These are phyloP conservation scores for Withania somnifera DNA, from an alignment of 305 asterid genomes.

Conservation along the genomic window DNA sequence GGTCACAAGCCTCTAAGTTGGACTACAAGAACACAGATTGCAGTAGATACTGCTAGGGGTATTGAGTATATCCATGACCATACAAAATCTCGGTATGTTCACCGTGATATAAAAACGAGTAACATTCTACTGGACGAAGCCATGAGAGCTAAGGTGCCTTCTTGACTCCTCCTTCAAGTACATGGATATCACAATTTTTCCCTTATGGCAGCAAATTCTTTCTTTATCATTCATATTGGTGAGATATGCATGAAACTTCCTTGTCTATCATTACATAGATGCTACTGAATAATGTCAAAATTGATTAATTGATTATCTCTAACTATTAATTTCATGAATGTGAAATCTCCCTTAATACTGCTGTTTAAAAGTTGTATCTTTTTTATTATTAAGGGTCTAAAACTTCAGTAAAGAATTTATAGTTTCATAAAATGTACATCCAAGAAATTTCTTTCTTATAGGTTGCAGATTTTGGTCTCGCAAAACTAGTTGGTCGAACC, in stretches of 20 bases:
- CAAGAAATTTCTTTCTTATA: constrained; percentile 7
- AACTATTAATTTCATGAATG: no score
- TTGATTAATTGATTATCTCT: no score
- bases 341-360: not conserved
- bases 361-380: not conserved
- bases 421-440: not conserved
- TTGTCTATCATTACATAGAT: not conserved
- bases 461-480: constrained; percentile 92
- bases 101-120: constrained; percentile 76
- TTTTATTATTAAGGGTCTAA: not conserved
- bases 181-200: not conserved
- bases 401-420: not conserved
- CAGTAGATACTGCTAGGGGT: constrained; percentile 76
- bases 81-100: constrained; percentile 74
- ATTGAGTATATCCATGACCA: constrained; percentile 87
- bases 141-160: constrained; percentile 68
- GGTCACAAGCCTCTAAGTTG: constrained; percentile 84
- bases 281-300: no score
- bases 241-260: not conserved
- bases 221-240: not conserved
- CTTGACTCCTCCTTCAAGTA: not conserved
- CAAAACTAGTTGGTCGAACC: constrained; percentile 66
- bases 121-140: constrained; percentile 72
- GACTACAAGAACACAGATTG: constrained; percentile 73
- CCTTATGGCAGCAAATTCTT: not conserved